Percentiles rank a stretch among this genome's conserved stretches.
Conservation (phyloP, 352 stramenopile species). For the Pythium pectinolyticum region DNA sequence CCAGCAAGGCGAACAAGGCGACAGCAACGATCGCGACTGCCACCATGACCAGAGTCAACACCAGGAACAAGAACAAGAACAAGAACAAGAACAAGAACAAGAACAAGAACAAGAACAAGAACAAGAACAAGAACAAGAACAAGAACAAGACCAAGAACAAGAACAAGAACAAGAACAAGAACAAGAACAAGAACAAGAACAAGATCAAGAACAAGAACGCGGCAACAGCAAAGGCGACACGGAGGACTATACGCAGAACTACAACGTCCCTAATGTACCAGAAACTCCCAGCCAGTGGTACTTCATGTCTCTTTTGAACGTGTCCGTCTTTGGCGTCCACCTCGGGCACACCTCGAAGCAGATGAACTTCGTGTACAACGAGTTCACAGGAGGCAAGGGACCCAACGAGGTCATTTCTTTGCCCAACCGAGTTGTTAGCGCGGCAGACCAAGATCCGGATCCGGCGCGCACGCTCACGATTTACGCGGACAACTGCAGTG, state of each 20-base stretch:
- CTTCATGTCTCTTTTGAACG: slow-evolving; percentile 1
- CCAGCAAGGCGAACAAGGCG: no score
- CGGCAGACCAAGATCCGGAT: background rate
- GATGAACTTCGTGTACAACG: no score
- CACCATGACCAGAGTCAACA: no score
- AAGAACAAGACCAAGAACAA: background rate
- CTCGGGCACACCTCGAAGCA: background rate
- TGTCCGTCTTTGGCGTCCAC: background rate
- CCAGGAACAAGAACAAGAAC: no score
- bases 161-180: no score
- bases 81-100: no score
- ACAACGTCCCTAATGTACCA: background rate
- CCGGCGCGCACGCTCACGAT: background rate
- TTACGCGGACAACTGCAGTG: no score
- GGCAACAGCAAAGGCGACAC: background rate
- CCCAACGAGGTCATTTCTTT: slow-evolving; percentile 1
- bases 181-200: background rate
- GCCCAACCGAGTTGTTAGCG: background rate
- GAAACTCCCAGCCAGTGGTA: slow-evolving; percentile 4
- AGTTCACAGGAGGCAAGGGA: slow-evolving; percentile 1
- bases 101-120: no score
- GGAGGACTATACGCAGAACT: slow-evolving; percentile 4
- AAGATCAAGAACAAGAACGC: background rate
- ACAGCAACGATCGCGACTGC: no score
- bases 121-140: background rate